Evolutionary conservation across 768 basidiomycete genomes (phyloP), one percentile per base, ranked within the genome.

Genomic region (Terana coerulea): DNA sequence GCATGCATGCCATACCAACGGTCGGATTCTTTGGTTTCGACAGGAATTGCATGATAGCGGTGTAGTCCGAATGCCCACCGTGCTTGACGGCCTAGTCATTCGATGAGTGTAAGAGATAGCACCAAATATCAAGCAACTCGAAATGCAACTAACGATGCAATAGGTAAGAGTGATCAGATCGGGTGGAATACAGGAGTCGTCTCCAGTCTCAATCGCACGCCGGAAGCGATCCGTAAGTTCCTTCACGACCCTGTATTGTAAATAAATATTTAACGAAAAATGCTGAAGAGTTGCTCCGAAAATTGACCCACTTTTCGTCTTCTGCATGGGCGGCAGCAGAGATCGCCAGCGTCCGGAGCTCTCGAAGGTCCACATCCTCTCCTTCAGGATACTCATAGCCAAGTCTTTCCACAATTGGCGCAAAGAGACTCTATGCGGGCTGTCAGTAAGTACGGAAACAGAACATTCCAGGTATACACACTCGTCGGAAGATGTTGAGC

Each of bases 301-400:
- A 6, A n/a, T 31, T 21, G n/a, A 56, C 67, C 14, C 57, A 74
- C 75, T 43, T 56, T 49, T 67, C 64, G 50, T 80, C 80, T 17
- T n/a, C n/a, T n/a, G n/a, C n/a, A n/a, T n/a, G n/a, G n/a, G n/a
- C n/a, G n/a, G n/a, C n/a, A n/a, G n/a, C 72, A 5, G 67, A 63
- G 51, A 98, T 81, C 1, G 86, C 89, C 30, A 78, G 72, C 7
- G 90, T 88, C 31, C 95, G 81, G 45, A 98, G 72, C 56, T 85
- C 79, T 9, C 82, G 75, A 14, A 74, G 75, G 57, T 88, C 92
- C 7, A 79, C 70, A 6, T 81, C 72, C 42, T 99, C 95, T 9
- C 70, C 69, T 10, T 74, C 72, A 6, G 71, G 65, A 62, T 86
- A 88, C 37, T 90, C 86, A 61, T 83, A 95, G 5, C 94, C 93